Percentiles rank a stretch among this genome's conserved stretches.
Conservation (phyloP, 208 protist species). For the Wallacemonas sp. region DNA sequence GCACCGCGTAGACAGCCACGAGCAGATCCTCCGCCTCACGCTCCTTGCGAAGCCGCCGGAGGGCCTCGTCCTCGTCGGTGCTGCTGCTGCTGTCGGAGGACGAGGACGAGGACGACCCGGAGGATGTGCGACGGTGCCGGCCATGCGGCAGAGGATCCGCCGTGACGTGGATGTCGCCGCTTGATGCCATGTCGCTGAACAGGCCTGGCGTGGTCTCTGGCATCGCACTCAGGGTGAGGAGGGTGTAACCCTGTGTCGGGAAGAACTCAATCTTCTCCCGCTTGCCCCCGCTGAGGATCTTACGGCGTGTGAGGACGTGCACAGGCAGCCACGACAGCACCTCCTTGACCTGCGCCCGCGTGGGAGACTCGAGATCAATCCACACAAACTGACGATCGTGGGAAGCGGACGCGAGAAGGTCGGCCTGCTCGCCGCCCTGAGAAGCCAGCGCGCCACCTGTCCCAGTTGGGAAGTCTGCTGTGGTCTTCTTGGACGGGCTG, state of each 20-base stretch:
- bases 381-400: constrained; percentile 25
- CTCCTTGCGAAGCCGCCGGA: constrained; percentile 13
- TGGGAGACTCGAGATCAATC: constrained; percentile 33
- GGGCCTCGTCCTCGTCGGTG: constrained; percentile 13
- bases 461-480: too few relatives aligned
- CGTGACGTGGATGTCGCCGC: neutral
- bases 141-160: neutral
- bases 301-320: constrained; percentile 36
- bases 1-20: constrained; percentile 10
- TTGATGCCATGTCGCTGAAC: neutral
- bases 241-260: constrained; percentile 47
- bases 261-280: constrained; percentile 46
- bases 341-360: constrained; percentile 22
- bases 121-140: too few relatives aligned
- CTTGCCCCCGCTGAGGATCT: constrained; percentile 16
- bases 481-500: neutral
- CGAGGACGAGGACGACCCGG: constrained; percentile 8
- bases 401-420: neutral
- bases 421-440: neutral
- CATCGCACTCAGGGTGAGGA: constrained; percentile 36
- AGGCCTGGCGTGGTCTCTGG: neutral
- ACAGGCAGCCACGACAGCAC: constrained; percentile 47
- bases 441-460: too few relatives aligned
- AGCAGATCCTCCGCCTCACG: constrained; percentile 1
- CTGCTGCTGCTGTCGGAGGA: constrained; percentile 10